Evolutionary conservation across 768 basidiomycete species (phyloP).

Genomic region (Macrocybe gigantea): DNA sequence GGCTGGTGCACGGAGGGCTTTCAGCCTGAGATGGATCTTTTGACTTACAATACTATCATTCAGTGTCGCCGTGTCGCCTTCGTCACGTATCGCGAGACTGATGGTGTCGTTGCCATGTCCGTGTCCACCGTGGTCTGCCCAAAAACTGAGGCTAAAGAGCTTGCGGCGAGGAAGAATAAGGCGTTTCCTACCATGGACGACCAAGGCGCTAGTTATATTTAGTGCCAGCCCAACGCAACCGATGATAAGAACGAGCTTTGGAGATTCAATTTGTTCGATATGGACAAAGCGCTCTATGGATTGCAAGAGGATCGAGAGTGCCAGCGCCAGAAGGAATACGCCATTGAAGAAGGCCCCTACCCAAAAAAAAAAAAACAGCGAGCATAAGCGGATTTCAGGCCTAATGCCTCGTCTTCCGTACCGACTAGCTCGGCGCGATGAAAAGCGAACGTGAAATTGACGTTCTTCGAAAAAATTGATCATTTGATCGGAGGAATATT

Average conservation of each 20-base stretch:
- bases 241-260: constrained; percentile 40
- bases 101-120: constrained; percentile 24
- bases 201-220: constrained; percentile 41
- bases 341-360: constrained; percentile 51
- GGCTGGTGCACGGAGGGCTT: neutral
- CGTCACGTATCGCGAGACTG: constrained; percentile 2
- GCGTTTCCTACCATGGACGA: constrained; percentile 38
- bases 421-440: constrained; percentile 52
- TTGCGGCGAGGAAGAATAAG: neutral
- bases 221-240: constrained; percentile 41
- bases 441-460: constrained; percentile 49
- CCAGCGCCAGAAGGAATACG: constrained; percentile 46
- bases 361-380: constrained; percentile 2
- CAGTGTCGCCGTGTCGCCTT: constrained; percentile 9
- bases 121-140: constrained; percentile 36
- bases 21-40: neutral
- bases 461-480: constrained; percentile 24
- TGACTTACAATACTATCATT: constrained; percentile 24
- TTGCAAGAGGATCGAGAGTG: constrained; percentile 44
- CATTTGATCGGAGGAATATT: neutral
- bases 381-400: neutral
- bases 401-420: constrained; percentile 15
- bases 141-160: neutral
- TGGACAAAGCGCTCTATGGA: constrained; percentile 49
- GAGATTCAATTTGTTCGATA: constrained; percentile 35